These are phyloP conservation scores for Kwoniella heveanensis DNA, from an alignment of 768 basidiomycete genomes.

Conservation along the genomic window DNA sequence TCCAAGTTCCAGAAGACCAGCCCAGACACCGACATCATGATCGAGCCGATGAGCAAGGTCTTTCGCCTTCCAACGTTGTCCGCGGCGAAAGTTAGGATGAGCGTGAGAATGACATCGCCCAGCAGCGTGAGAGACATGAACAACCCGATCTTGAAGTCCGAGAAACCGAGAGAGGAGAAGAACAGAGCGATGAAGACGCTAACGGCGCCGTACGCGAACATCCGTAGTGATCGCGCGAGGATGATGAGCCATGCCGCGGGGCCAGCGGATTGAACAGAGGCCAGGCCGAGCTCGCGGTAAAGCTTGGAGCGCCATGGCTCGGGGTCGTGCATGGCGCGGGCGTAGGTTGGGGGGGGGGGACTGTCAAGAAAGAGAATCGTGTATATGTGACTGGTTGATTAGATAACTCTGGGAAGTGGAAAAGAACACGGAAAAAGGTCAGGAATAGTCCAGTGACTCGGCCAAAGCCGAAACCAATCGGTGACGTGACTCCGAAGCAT, in stretches of 20 bases:
- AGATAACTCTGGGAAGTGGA: too few species aligned
- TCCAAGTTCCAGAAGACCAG: constrained; percentile 27
- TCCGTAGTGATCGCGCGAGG: constrained; percentile 30
- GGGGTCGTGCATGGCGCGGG: too few species aligned
- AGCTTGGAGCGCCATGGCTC: neutral
- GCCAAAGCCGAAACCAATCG: too few species aligned
- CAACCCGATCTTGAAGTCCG: constrained; percentile 41
- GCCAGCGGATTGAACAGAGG: constrained; percentile 21
- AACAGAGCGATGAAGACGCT: constrained; percentile 47
- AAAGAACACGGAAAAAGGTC: too few species aligned
- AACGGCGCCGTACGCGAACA: constrained; percentile 41
- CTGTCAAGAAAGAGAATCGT: too few species aligned
- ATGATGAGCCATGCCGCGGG: constrained; percentile 40
- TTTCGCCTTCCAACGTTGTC: constrained; percentile 41
- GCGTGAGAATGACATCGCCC: constrained; percentile 47
- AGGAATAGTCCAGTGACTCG: too few species aligned
- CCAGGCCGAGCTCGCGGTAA: constrained; percentile 28
- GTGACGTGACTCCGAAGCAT: too few species aligned
- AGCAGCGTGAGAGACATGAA: constrained; percentile 51
- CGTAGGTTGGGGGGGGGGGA: too few species aligned
- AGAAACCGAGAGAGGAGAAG: constrained; percentile 42
- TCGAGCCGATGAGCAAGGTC: constrained; percentile 39
- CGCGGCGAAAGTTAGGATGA: constrained; percentile 42
- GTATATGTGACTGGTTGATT: too few species aligned
- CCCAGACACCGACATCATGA: constrained; percentile 44